phyloP scores from a whole-genome alignment of 1,284 basidiomycete genomes.

The Anthracocystis walkeri region DNA sequence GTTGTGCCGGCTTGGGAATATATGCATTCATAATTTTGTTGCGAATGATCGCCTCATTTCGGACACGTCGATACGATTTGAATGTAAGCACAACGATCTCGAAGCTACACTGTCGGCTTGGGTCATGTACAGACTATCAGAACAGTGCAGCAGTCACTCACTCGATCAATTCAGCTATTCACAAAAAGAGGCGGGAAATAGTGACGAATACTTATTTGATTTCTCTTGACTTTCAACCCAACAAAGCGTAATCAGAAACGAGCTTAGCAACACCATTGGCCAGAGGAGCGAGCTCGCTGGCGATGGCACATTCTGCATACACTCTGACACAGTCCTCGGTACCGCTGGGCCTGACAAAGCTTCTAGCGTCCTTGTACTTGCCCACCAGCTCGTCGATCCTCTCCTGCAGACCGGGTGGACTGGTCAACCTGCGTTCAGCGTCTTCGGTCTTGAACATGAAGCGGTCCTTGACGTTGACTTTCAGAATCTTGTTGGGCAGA shows the following conservation, averaged over 20 bases:
- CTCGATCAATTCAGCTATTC: neutral
- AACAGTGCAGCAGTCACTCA: too few species aligned
- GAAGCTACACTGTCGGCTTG: too few species aligned
- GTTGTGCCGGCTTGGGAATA: neutral
- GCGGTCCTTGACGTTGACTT: constrained; percentile 88
- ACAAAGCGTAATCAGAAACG: constrained; percentile 46
- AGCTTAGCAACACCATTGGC: constrained; percentile 61
- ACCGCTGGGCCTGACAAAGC: constrained; percentile 95
- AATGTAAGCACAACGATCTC: too few species aligned
- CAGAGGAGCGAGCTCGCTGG: constrained; percentile 77
- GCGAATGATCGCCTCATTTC: too few species aligned
- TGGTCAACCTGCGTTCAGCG: constrained; percentile 88
- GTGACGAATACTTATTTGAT: too few species aligned
- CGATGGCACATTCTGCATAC: constrained; percentile 89
- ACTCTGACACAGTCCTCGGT: constrained; percentile 99
- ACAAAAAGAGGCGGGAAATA: too few species aligned
- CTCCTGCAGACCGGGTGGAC: constrained; percentile 83
- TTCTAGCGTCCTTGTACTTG: constrained; percentile 84
- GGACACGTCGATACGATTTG: too few species aligned
- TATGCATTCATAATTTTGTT: too few species aligned
- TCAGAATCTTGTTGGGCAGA: constrained; percentile 94
- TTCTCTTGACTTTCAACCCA: constrained; percentile 1
- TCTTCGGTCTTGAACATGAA: constrained; percentile 89
- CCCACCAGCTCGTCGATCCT: constrained; percentile 86
- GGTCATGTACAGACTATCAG: too few species aligned